A percentile compares a stretch with the other conserved stretches of the same genome.
Evolutionary conservation across 768 basidiomycete species (phyloP).

Genomic region (Lactifluus piperatus): DNA sequence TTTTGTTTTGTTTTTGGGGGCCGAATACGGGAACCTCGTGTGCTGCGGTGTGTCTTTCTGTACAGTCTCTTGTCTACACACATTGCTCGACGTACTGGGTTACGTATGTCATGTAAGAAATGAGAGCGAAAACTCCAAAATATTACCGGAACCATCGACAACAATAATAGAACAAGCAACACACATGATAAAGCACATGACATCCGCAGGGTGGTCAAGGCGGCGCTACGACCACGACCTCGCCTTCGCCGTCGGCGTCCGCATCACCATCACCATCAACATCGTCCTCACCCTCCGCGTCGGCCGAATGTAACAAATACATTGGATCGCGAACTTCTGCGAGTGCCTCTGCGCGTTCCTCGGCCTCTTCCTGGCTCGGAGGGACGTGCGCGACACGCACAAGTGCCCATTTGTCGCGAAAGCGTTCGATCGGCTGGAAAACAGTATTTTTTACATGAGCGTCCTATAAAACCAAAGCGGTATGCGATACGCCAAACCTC

Average conservation of each 20-base stretch:
- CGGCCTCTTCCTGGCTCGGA: constrained; percentile 66
- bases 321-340: constrained; percentile 68
- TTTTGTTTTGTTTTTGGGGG: neutral
- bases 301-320: constrained; percentile 40
- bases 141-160: neutral
- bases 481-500: constrained; percentile 67
- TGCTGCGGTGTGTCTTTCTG: constrained; percentile 3
- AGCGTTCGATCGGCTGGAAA: constrained; percentile 55
- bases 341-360: constrained; percentile 69
- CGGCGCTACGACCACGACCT: neutral
- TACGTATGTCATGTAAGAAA: constrained; percentile 4
- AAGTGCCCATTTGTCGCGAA: constrained; percentile 75
- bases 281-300: constrained; percentile 45
- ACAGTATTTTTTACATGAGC: neutral
- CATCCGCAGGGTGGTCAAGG: neutral
- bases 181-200: neutral
- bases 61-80: constrained; percentile 13
- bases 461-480: too few species aligned
- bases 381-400: constrained; percentile 63
- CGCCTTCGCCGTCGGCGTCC: constrained; percentile 12
- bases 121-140: neutral
- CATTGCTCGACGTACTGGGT: neutral
- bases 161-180: neutral
- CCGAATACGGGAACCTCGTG: neutral
- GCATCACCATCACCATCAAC: constrained; percentile 46